Evolutionary conservation across 495 filamentous ascomycete genomes (phyloP).

Genomic region (Penicillium manginii): DNA sequence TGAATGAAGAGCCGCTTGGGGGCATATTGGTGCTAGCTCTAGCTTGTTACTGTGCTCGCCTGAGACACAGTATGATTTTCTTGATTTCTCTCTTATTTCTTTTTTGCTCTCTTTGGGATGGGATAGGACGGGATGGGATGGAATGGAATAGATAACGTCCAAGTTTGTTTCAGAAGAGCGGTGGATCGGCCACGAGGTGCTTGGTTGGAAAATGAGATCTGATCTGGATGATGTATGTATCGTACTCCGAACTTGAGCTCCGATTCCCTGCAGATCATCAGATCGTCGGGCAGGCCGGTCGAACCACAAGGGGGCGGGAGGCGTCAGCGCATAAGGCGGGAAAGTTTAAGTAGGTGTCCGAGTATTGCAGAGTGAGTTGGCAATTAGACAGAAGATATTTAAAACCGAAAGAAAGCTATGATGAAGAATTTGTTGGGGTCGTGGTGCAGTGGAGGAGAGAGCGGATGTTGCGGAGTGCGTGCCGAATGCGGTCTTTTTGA

Average conservation of each 20-base stretch:
- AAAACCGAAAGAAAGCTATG: neutral
- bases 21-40: conserved; percentile 43
- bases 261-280: conserved; percentile 19
- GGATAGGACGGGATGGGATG: neutral
- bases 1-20: conserved; percentile 55
- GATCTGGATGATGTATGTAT: neutral
- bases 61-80: neutral
- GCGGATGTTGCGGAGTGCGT: conserved; percentile 27
- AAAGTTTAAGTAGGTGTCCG: conserved; percentile 3
- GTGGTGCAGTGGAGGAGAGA: conserved; percentile 24
- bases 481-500: conserved; percentile 30
- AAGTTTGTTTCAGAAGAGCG: neutral
- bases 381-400: neutral
- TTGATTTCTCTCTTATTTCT: neutral
- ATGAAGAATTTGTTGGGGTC: conserved; percentile 13
- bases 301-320: conserved; percentile 10
- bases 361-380: neutral
- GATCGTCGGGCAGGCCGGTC: conserved; percentile 1
- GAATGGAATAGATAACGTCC: neutral
- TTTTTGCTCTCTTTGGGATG: too few species aligned
- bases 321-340: conserved; percentile 16
- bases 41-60: neutral
- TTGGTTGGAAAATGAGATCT: neutral
- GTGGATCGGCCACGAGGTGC: neutral
- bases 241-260: conserved; percentile 7